Base-by-base conservation (phyloP, 352 stramenopile genomes). In the Globisporangium lucens region DNA sequence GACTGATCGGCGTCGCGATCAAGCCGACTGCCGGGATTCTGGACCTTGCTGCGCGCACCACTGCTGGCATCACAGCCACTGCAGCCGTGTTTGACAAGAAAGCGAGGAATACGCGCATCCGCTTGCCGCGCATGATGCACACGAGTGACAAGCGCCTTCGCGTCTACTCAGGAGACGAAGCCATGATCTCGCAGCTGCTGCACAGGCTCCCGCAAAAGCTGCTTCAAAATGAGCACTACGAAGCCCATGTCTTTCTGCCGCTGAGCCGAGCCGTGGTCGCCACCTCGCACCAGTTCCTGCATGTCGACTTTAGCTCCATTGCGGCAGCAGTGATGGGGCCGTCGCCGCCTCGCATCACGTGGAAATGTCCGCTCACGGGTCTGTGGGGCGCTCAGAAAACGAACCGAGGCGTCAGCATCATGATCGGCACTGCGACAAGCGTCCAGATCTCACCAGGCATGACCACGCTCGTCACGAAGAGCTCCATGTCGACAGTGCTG, bases 11-110 rank as follows among this genome's bases (percentile, higher is more conserved):
- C 15, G 87, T 96, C 13, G 90, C 89, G 1, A 85, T 97, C 29
- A 97, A 97, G 67, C 91, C 91, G 7, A 89, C 91, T 0, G 89
- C 89, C 0, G 90, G 91, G 20, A 83, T 96, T 9, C 63, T 97
- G 7, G 91, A 97, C 60, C 67, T 95, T 49, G 88, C 89, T 2
- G 81, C 87, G 6, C 85, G 83, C 47, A 87, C 86, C 3, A 89
- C 89, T 7, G 89, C 87, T 13, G 89, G 88, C 0, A 95, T 96
- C 70, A 94, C 86, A 12, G 89, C 88, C 13, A 95, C 89, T 1
- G 86, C 91, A 3, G 92, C 88, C 1, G 78, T 92, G 2, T 84
- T 96, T 56, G 89, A 96, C 70, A 86, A 85, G 58, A 92, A 90
- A 43, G 78, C 84, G 2, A 78, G 85, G 2, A 77, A 89, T 55